Evolutionary conservation across 2,329 filamentous ascomycete species (phyloP).

Genomic region (Mariannaea sp.): DNA sequence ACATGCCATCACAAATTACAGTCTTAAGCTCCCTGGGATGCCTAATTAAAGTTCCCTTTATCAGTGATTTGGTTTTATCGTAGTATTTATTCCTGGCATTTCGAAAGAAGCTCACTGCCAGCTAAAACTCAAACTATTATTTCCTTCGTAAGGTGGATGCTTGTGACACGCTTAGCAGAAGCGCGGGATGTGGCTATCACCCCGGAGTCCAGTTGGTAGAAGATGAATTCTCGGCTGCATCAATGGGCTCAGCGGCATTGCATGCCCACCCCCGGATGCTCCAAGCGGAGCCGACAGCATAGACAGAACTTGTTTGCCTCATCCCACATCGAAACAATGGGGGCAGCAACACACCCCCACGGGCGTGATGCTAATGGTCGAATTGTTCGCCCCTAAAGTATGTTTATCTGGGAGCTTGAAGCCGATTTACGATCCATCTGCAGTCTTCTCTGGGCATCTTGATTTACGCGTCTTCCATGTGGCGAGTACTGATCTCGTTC

Average conservation of each 20-base stretch:
- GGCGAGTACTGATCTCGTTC: too few relatives aligned
- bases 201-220: slow-evolving; percentile 42
- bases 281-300: slow-evolving; percentile 41
- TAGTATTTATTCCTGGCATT: slow-evolving; percentile 24
- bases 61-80: slow-evolving; percentile 18
- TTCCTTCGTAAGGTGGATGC: slow-evolving; percentile 6
- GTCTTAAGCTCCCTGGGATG: slow-evolving; percentile 31
- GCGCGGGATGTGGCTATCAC: slow-evolving; percentile 39
- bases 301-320: slow-evolving; percentile 37
- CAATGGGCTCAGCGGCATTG: slow-evolving; percentile 33
- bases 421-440: too few relatives aligned
- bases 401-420: too few relatives aligned
- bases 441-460: too few relatives aligned
- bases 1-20: slow-evolving; percentile 27
- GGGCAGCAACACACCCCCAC: slow-evolving; percentile 44
- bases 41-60: slow-evolving; percentile 21
- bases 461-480: too few relatives aligned
- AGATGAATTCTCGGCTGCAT: slow-evolving; percentile 38
- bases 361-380: slow-evolving; percentile 40
- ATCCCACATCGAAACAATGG: slow-evolving; percentile 40
- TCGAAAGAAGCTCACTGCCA: slow-evolving; percentile 19
- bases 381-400: too few relatives aligned
- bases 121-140: slow-evolving; percentile 21
- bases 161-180: slow-evolving; percentile 29
- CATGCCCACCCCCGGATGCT: slow-evolving; percentile 38